Conservation (phyloP, 805 yeast species). For the Starmerella stellata region DNA sequence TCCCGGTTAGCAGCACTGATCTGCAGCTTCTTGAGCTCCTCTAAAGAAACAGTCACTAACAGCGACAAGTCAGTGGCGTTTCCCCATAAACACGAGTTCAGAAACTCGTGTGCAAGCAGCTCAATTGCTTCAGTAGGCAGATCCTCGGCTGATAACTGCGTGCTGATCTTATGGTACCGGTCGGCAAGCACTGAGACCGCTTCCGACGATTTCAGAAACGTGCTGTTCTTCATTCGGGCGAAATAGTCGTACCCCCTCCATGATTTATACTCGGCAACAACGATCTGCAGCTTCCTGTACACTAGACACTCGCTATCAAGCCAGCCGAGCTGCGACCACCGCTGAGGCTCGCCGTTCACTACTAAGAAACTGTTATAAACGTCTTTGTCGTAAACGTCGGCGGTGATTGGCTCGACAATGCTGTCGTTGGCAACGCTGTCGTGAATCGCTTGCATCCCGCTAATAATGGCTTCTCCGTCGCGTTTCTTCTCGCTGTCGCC, state of each 20-base stretch:
- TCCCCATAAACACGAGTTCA: conserved; percentile 90
- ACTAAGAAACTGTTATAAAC: conserved; percentile 33
- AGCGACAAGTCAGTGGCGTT: conserved; percentile 90
- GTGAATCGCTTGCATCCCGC: conserved; percentile 29
- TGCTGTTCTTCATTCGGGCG: conserved; percentile 44
- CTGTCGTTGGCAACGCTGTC: conserved; percentile 24
- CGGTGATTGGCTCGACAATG: conserved; percentile 29
- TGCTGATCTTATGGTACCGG: conserved; percentile 32
- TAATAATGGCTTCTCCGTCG: conserved; percentile 34
- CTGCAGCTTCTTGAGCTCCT: conserved; percentile 79
- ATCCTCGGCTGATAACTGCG: conserved; percentile 13
- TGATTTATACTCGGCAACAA: conserved; percentile 20
- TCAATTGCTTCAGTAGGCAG: conserved; percentile 27
- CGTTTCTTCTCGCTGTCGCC: conserved; percentile 19
- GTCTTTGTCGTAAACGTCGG: conserved; percentile 29
- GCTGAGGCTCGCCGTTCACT: conserved; percentile 24
- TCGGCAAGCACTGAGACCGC: conserved; percentile 73
- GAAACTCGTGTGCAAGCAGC: conserved; percentile 58
- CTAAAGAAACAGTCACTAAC: conserved; percentile 50
- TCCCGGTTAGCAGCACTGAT: conserved; percentile 66
- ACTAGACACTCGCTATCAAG: conserved; percentile 67
- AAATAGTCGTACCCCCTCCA: conserved; percentile 60
- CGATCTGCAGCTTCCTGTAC: conserved; percentile 35
- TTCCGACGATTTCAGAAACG: conserved; percentile 53
- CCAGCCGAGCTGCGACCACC: conserved; percentile 88